phyloP scores from a whole-genome alignment of 2,329 filamentous ascomycete genomes.

The Talaromyces sp. region DNA sequence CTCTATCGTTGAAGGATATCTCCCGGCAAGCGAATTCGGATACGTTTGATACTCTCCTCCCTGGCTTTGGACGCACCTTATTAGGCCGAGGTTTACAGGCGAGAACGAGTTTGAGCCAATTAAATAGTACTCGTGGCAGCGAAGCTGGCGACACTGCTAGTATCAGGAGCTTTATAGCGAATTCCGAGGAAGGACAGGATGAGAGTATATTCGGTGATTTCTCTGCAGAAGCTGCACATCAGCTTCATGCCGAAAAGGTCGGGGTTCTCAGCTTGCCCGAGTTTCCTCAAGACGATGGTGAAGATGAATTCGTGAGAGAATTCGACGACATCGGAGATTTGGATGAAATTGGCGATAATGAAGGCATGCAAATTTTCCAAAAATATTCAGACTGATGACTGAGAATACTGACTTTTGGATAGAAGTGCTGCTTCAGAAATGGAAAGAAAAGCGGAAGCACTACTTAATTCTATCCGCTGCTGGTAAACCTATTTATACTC shows the following conservation, averaged over 20 bases:
- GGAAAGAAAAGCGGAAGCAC: conserved; percentile 93
- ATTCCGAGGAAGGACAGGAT: conserved; percentile 62
- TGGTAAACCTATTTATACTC: conserved; percentile 94
- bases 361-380: conserved; percentile 40
- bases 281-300: conserved; percentile 44
- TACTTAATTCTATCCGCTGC: conserved; percentile 95
- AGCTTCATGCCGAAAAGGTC: conserved; percentile 34
- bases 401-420: conserved; percentile 6
- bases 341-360: conserved; percentile 48
- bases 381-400: neutral
- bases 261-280: conserved; percentile 30
- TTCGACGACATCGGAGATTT: conserved; percentile 67
- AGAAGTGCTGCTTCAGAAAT: conserved; percentile 58
- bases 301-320: conserved; percentile 67
- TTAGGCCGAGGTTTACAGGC: conserved; percentile 24
- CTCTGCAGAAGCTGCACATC: conserved; percentile 38
- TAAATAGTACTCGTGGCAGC: conserved; percentile 44
- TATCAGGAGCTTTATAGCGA: conserved; percentile 47
- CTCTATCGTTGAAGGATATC: conserved; percentile 74
- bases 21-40: conserved; percentile 71
- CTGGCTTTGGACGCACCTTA: conserved; percentile 31
- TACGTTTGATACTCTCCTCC: conserved; percentile 59
- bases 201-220: conserved; percentile 77
- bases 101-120: conserved; percentile 34
- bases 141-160: conserved; percentile 48